Conservation (phyloP, 2,329 filamentous ascomycete species). For the Apiospora rasikravindrae region DNA sequence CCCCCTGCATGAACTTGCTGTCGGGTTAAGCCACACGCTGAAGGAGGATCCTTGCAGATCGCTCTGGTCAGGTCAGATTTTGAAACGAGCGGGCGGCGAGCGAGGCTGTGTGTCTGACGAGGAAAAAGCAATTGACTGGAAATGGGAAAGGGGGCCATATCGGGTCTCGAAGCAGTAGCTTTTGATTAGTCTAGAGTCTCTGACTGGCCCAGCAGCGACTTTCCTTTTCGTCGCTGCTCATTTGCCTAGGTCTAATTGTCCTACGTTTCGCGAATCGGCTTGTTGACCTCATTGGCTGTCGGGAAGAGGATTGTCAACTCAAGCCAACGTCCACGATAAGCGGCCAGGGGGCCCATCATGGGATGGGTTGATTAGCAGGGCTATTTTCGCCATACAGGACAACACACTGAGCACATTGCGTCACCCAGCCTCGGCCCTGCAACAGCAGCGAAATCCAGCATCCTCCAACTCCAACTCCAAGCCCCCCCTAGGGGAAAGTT, state of each 20-base stretch:
- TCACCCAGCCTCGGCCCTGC: slow-evolving; percentile 11
- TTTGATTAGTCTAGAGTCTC: not conserved
- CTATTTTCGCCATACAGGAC: not conserved
- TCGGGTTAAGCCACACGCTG: slow-evolving; percentile 13
- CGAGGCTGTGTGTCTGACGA: slow-evolving; percentile 16
- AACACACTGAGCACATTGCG: not conserved
- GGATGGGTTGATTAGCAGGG: not conserved
- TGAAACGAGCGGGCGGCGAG: slow-evolving; percentile 10
- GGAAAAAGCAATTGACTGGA: not conserved
- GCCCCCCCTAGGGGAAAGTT: not conserved
- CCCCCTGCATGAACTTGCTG: not conserved
- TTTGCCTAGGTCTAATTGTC: not conserved
- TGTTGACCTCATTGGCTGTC: not conserved
- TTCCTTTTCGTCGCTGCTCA: not conserved
- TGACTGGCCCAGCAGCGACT: not conserved
- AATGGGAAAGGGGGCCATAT: not conserved
- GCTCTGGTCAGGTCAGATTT: slow-evolving; percentile 4
- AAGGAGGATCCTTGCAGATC: not conserved
- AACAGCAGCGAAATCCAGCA: not conserved
- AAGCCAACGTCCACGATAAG: not conserved
- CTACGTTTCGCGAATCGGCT: not conserved
- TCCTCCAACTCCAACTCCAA: not conserved
- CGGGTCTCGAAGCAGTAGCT: not conserved
- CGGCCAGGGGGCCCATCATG: not conserved
- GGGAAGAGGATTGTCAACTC: not conserved